Evolutionary conservation across 768 basidiomycete species (phyloP), one percentile per base, ranked within the genome.

Genomic region (Leccinum variicolor): DNA sequence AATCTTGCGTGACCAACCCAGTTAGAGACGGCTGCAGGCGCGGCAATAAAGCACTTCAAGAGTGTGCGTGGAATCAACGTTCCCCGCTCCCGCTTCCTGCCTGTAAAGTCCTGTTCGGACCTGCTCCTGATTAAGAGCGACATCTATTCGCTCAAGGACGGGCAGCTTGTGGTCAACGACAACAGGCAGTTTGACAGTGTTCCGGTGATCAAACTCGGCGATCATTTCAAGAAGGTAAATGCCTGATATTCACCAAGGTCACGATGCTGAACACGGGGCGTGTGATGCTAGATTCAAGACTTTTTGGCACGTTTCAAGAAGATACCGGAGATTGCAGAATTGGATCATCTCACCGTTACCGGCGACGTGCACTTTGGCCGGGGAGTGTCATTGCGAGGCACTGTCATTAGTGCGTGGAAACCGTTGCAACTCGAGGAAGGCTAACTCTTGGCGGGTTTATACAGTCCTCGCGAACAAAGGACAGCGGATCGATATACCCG

Each of bases 271-370:
- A 28, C 14, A 50, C 46, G 43, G 26, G 19, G 25, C 9, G 41
- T 50, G 45, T 41, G 4, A n/a, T 4, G 17, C 25, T 58, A 87
- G 87, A 89, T 92, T 58, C 84, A 84, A 64, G 82, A 92, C 71
- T 96, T 96, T 81, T 90, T 94, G 77, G 91, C 92, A 74, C 86
- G 94, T 50, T 96, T 98, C 85, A 91, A 92, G 81, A 90, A 88
- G 73, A 94, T 96, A 65, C 94, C 94, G 29, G 84, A 84, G 68
- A 90, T 97, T 63, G 75, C 92, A 59, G 94, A 97, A 69, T 79
- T 96, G 62, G 95, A 97, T 73, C 94, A 97, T 75, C 80, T 97
- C 74, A 97, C 95, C 10, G 92, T 97, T 41, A 86, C 90, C 43
- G 94, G 92, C 41, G 91, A 95, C 71, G 92, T 95, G 33, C 85